phyloP scores from a whole-genome alignment of 2,329 filamentous ascomycete genomes.

The Xylaria sp. region DNA sequence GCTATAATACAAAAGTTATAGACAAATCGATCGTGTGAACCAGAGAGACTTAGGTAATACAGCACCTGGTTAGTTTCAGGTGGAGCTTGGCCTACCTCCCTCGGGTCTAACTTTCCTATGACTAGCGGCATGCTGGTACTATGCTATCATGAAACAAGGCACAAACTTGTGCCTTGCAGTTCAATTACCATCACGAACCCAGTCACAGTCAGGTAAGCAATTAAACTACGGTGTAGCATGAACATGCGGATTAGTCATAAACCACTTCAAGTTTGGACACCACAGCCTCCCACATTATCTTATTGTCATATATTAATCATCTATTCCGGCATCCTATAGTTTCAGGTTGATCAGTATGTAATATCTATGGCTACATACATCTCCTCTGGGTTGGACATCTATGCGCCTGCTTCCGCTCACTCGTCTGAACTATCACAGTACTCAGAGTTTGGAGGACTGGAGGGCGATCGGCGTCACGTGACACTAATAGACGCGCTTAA shows the following conservation, averaged over 20 bases:
- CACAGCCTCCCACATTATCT: not conserved
- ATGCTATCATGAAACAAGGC: conserved; percentile 6
- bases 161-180: conserved; percentile 2
- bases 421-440: not conserved
- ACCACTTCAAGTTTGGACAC: not conserved
- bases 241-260: not conserved
- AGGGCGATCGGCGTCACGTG: conserved; percentile 6
- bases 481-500: conserved; percentile 6
- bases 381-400: not conserved
- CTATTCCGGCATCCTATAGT: not conserved
- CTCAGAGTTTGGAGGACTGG: not conserved
- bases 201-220: not conserved
- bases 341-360: not conserved
- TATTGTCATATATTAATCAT: not conserved
- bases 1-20: too few species aligned
- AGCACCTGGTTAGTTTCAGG: not conserved
- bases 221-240: not conserved
- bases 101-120: not conserved
- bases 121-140: not conserved
- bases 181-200: not conserved
- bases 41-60: not conserved
- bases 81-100: not conserved
- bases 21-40: too few species aligned
- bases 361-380: not conserved
- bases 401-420: not conserved